A percentile compares a stretch with the other conserved stretches of the same genome.
phyloP scores from a whole-genome alignment of 2,329 filamentous ascomycete species.

The Cladophialophora immunda region DNA sequence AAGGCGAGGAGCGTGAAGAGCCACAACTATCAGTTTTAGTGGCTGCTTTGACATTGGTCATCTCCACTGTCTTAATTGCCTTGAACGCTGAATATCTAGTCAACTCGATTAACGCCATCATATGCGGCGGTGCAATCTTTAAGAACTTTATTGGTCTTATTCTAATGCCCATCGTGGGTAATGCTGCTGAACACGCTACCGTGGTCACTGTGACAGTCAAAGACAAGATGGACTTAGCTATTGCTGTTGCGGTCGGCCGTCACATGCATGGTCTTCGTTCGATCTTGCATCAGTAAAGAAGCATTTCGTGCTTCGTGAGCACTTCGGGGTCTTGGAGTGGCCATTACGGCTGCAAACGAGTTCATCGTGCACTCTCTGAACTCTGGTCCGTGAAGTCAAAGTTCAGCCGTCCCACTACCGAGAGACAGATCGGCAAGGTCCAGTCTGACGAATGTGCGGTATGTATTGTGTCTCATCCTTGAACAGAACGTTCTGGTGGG shows the following conservation, averaged over 20 bases:
- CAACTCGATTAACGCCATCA: constrained; percentile 65
- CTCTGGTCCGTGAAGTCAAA: too few species aligned
- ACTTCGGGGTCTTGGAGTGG: too few species aligned
- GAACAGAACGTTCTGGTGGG: too few species aligned
- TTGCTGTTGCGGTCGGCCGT: constrained; percentile 73
- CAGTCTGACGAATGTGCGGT: too few species aligned
- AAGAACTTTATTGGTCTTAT: constrained; percentile 71
- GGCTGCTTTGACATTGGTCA: constrained; percentile 73
- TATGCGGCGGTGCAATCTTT: constrained; percentile 58
- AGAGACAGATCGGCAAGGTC: too few species aligned
- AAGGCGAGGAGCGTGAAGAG: constrained; percentile 73
- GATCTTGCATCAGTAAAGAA: too few species aligned
- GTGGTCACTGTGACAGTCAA: constrained; percentile 69
- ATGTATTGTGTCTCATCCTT: too few species aligned
- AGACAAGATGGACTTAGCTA: constrained; percentile 73
- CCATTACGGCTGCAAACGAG: too few species aligned
- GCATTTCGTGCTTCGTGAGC: too few species aligned
- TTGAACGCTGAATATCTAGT: constrained; percentile 75
- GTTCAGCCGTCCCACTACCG: too few species aligned
- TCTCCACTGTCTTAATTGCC: constrained; percentile 81
- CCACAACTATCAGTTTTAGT: constrained; percentile 77
- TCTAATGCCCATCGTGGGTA: constrained; percentile 71
- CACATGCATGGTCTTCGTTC: too few species aligned
- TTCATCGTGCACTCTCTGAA: too few species aligned
- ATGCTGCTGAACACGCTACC: constrained; percentile 72